phyloP scores from a whole-genome alignment of 176 grass and related monocot genomes.

The Rhynchospora breviuscula region DNA sequence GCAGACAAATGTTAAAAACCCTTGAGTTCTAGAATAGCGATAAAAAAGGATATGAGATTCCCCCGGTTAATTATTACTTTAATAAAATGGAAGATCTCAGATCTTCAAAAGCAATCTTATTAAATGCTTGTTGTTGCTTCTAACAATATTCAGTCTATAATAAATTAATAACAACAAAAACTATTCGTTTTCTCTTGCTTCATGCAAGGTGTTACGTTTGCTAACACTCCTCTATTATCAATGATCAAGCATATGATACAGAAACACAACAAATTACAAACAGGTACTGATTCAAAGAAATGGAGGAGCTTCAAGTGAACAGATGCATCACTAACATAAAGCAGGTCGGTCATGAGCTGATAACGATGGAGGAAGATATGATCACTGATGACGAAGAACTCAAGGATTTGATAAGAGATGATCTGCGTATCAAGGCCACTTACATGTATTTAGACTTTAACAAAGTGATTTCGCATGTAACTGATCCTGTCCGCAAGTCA shows the following conservation, averaged over 20 bases:
- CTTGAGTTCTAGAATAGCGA: too few species aligned
- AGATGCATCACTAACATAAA: constrained; percentile 5
- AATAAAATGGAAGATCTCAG: neutral
- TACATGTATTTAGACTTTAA: neutral
- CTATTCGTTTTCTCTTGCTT: neutral
- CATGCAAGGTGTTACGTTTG: neutral
- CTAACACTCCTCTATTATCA: neutral
- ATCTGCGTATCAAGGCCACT: neutral
- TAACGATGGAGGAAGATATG: neutral
- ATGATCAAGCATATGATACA: neutral
- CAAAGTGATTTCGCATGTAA: constrained; percentile 14
- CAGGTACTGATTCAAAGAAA: neutral
- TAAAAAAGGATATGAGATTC: neutral
- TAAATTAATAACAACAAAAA: neutral
- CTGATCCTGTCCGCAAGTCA: neutral
- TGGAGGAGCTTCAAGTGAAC: constrained; percentile 4
- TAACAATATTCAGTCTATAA: neutral
- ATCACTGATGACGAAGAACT: neutral
- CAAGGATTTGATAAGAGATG: neutral
- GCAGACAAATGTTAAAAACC: too few species aligned
- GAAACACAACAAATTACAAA: neutral
- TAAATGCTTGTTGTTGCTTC: neutral
- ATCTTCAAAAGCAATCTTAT: neutral
- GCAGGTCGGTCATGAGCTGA: neutral
- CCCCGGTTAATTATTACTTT: neutral